Conservation (phyloP, 805 yeast species). For the Cyberlindnera mississippiensis region DNA sequence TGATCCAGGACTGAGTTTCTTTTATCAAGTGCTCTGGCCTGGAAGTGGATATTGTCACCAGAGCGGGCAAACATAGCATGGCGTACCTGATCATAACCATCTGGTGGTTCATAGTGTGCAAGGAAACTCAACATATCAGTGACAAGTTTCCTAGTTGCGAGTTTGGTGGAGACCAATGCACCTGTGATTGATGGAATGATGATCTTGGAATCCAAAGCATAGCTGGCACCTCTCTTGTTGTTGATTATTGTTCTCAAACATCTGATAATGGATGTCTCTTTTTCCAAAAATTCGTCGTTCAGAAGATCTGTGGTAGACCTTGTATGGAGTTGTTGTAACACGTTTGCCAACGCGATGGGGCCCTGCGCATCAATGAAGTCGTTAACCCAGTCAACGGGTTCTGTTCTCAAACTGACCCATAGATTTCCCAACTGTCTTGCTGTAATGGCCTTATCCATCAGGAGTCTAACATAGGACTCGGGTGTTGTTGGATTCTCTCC, state of each 20-base stretch:
- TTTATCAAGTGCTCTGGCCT: conserved; percentile 32
- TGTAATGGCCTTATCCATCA: conserved; percentile 67
- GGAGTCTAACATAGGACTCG: conserved; percentile 67
- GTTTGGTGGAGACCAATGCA: conserved; percentile 68
- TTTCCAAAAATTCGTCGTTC: conserved; percentile 49
- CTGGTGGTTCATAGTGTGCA: conserved; percentile 40
- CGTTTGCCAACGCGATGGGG: conserved; percentile 67
- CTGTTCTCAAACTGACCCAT: conserved; percentile 91
- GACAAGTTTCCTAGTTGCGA: conserved; percentile 73
- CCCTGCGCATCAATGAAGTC: conserved; percentile 79
- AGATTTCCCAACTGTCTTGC: conserved; percentile 72
- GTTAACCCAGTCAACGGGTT: conserved; percentile 79
- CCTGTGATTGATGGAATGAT: conserved; percentile 62
- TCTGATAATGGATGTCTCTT: conserved; percentile 71
- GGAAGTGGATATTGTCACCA: conserved; percentile 29
- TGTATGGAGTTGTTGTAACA: conserved; percentile 49
- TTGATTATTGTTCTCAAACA: conserved; percentile 75
- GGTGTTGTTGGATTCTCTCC: conserved; percentile 42
- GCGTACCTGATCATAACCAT: conserved; percentile 55
- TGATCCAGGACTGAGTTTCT: conserved; percentile 27
- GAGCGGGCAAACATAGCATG: conserved; percentile 30
- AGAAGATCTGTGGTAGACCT: conserved; percentile 27
- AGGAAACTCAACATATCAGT: conserved; percentile 69
- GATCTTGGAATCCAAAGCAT: conserved; percentile 42
- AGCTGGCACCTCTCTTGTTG: conserved; percentile 56